phyloP scores from a whole-genome alignment of 1,284 basidiomycete species.

The Pascua guehoae region DNA sequence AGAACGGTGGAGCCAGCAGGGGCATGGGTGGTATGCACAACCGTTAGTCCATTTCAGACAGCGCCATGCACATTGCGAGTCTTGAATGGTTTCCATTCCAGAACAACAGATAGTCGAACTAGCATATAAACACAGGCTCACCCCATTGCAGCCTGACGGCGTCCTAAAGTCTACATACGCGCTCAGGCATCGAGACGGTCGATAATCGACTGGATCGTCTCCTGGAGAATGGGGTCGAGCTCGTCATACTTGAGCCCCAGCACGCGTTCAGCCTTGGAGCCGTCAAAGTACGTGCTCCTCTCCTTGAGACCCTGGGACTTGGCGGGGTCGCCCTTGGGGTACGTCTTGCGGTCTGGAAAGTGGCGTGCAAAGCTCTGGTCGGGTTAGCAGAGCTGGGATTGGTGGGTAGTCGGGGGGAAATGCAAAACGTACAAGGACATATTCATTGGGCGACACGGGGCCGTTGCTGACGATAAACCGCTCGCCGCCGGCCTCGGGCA shows the following conservation, averaged over 20 bases:
- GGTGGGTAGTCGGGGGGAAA: not conserved
- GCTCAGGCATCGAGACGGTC: constrained; percentile 21
- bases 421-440: constrained; percentile 27
- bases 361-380: constrained; percentile 25
- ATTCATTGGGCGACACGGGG: constrained; percentile 36
- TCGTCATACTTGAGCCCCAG: constrained; percentile 39
- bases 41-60: no score
- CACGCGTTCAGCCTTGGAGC: constrained; percentile 33
- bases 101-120: no score
- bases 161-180: not conserved
- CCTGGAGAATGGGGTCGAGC: constrained; percentile 30
- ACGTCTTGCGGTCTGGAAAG: constrained; percentile 32
- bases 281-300: constrained; percentile 25
- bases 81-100: no score
- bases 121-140: no score
- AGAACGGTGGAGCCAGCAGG: no score
- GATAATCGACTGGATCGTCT: constrained; percentile 36
- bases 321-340: constrained; percentile 36
- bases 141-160: no score
- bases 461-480: constrained; percentile 57
- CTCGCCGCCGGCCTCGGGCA: constrained; percentile 59
- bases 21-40: no score
- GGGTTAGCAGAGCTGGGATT: not conserved
- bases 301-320: constrained; percentile 23
- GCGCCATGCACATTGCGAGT: no score